phyloP scores from a whole-genome alignment of 2,329 filamentous ascomycete genomes.

The Akanthomyces lecanii region DNA sequence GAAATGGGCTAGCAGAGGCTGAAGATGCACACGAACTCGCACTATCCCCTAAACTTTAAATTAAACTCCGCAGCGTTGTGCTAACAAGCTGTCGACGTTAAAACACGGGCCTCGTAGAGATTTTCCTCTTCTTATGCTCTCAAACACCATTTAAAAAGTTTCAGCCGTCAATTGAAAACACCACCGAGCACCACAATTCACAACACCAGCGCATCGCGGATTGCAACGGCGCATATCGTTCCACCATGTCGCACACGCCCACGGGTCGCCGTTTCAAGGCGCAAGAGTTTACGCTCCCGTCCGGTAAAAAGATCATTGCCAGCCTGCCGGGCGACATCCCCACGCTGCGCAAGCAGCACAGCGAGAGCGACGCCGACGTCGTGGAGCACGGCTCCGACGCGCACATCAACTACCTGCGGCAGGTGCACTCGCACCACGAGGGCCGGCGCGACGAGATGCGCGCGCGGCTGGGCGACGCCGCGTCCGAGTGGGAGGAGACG shows the following conservation, averaged over 20 bases:
- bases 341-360: slow-evolving; percentile 42
- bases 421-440: slow-evolving; percentile 51
- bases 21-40: neutral
- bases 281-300: slow-evolving; percentile 51
- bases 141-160: neutral
- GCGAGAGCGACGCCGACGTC: slow-evolving; percentile 45
- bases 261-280: slow-evolving; percentile 1
- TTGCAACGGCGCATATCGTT: neutral
- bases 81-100: neutral
- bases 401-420: slow-evolving; percentile 42
- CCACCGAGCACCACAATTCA: no score
- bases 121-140: neutral
- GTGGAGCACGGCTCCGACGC: slow-evolving; percentile 53
- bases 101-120: neutral
- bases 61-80: neutral
- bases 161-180: no score
- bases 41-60: slow-evolving; percentile 6
- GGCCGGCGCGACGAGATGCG: slow-evolving; percentile 42
- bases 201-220: neutral
- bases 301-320: slow-evolving; percentile 54
- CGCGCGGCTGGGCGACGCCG: slow-evolving; percentile 45
- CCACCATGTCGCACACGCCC: slow-evolving; percentile 5
- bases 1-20: neutral
- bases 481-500: slow-evolving; percentile 54
- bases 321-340: slow-evolving; percentile 53